These are phyloP conservation scores for Athelia psychrophila DNA, from an alignment of 1,284 basidiomycete genomes.

Conservation along the genomic window DNA sequence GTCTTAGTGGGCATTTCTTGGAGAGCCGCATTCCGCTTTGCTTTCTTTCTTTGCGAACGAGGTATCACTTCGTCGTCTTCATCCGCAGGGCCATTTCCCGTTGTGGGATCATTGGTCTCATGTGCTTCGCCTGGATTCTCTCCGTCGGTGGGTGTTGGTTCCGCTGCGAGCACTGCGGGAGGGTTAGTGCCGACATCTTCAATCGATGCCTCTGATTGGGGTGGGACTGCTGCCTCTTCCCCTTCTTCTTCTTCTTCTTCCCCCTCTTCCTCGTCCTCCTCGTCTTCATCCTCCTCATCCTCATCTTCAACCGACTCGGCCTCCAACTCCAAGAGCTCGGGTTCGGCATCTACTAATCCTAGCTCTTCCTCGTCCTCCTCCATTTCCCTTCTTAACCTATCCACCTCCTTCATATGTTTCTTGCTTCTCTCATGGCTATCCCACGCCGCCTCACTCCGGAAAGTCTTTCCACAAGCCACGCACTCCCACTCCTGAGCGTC, in stretches of 20 bases:
- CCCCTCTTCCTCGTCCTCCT: slow-evolving; percentile 16
- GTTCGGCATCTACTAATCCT: slow-evolving; percentile 30
- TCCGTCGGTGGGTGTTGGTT: too few relatives aligned
- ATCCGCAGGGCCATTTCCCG: too few relatives aligned
- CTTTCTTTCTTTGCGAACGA: background rate
- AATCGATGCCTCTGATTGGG: background rate
- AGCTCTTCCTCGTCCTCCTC: slow-evolving; percentile 72
- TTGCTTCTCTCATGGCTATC: slow-evolving; percentile 95
- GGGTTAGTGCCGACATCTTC: slow-evolving; percentile 8
- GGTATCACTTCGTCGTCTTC: too few relatives aligned
- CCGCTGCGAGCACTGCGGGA: background rate
- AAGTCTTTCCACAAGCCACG: slow-evolving; percentile 91
- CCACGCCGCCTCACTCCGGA: slow-evolving; percentile 93
- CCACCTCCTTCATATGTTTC: slow-evolving; percentile 91
- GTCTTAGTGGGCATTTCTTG: background rate
- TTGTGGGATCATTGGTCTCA: background rate
- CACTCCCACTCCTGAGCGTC: slow-evolving; percentile 88
- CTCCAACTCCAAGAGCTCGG: slow-evolving; percentile 15
- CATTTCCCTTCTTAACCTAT: slow-evolving; percentile 74
- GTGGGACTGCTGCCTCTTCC: background rate
- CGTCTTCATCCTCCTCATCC: slow-evolving; percentile 13
- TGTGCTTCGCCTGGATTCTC: background rate
- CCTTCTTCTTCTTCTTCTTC: slow-evolving; percentile 11
- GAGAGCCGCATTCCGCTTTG: background rate
- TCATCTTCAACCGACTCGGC: slow-evolving; percentile 12